phyloP scores from a whole-genome alignment of 2,329 filamentous ascomycete species.

The Epichloe festucae region DNA sequence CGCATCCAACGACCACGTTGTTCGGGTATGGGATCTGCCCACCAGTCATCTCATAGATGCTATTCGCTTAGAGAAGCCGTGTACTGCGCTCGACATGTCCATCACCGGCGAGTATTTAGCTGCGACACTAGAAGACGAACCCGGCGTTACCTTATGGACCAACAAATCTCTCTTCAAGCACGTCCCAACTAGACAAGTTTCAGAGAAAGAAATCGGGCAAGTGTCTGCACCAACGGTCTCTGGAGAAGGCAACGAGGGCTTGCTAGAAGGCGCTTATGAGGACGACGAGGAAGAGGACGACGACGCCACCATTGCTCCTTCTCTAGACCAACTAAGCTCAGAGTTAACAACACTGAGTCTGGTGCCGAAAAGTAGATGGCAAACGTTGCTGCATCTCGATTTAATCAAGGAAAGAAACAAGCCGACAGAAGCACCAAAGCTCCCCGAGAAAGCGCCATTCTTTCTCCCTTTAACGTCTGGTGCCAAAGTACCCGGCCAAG shows the following conservation, averaged over 20 bases:
- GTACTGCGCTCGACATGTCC: slow-evolving; percentile 79
- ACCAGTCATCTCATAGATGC: slow-evolving; percentile 93
- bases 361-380: slow-evolving; percentile 84
- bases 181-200: slow-evolving; percentile 72
- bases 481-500: slow-evolving; percentile 25
- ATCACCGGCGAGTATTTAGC: slow-evolving; percentile 88
- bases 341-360: slow-evolving; percentile 82
- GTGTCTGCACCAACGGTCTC: slow-evolving; percentile 62
- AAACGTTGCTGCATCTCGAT: slow-evolving; percentile 85
- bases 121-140: slow-evolving; percentile 65
- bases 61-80: slow-evolving; percentile 65
- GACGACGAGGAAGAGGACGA: slow-evolving; percentile 39
- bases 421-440: slow-evolving; percentile 80
- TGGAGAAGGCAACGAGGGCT: slow-evolving; percentile 64
- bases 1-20: slow-evolving; percentile 64
- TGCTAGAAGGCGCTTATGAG: slow-evolving; percentile 66
- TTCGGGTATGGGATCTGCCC: slow-evolving; percentile 89
- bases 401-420: slow-evolving; percentile 89
- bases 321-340: slow-evolving; percentile 63
- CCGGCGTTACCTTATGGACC: slow-evolving; percentile 92
- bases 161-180: slow-evolving; percentile 87
- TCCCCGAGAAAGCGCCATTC: slow-evolving; percentile 88
- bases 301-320: slow-evolving; percentile 39
- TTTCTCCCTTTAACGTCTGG: slow-evolving; percentile 63
- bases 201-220: slow-evolving; percentile 57